Base-by-base conservation (phyloP, 495 filamentous ascomycete genomes). In the Articulospora tetracladia region DNA sequence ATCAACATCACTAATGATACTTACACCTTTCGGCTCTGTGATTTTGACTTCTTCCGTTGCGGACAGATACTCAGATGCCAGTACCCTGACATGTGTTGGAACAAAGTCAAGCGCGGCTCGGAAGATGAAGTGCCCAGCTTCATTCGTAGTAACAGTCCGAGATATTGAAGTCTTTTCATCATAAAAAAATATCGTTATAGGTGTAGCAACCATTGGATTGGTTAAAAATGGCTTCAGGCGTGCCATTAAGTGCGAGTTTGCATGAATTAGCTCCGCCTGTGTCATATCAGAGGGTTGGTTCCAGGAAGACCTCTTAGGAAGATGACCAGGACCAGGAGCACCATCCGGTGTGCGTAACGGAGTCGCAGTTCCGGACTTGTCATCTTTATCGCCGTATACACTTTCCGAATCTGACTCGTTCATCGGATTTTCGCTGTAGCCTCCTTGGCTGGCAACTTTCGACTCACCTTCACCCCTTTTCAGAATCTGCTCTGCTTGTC, bases 1-100 rank as follows among this genome's bases (percentile, higher is more conserved):
- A 68, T 99, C 94, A 59, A 99, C 93, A 66, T 99, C 94, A 68
- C 91, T 97, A 67, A 99, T 97, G 55, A 99, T 57, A 68, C 93
- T 97, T 62, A 99, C 80, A 23, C 94, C 94, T n/a, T 71, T 76
- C 0, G 89, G 81, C 55, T 95, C 88, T 19, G 88, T 90, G 26
- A 96, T 77, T 39, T 83, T 76, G 34, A 98, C 80, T 15, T 86
- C 80, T 61, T 91, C 86, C 0, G 86, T 87, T 8, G 83, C 85
- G 11, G 92, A 96, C 4, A 99, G 77, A 36, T 86, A 81, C 71
- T 97, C 92, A 19, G 86, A 94, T 13, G 91, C 94, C 22, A 98
- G 74, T 1, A 98, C 86, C 24, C 91, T 83, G 23, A 96, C 84
- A 63, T 97, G 86, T 0, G 92, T 97, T 0, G 94, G 94, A 3